A percentile compares a stretch with the other conserved stretches of the same genome.
These are phyloP conservation scores for Buxus sempervirens DNA, from an alignment of 164 flowering plant genomes.

Conservation along the genomic window DNA sequence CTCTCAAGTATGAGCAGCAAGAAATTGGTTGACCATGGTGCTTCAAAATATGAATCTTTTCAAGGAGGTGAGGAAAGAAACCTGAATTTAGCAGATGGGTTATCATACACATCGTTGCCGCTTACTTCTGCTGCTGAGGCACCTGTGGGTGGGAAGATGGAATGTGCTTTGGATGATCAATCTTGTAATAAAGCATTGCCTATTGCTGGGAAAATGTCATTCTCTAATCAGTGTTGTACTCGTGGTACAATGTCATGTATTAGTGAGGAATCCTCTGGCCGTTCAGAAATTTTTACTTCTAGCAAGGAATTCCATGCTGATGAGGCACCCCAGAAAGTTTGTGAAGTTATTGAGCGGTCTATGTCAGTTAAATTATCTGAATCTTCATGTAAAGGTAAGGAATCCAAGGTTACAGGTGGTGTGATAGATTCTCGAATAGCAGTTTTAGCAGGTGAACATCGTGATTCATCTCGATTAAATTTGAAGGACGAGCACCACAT, in stretches of 20 bases:
- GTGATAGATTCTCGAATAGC: background rate
- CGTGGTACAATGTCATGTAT: background rate
- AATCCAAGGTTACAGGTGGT: conserved; percentile 8
- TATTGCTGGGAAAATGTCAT: conserved; percentile 3
- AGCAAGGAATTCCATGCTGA: background rate
- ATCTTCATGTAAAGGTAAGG: conserved; percentile 17
- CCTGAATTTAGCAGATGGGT: conserved; percentile 15
- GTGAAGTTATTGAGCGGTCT: conserved; percentile 12
- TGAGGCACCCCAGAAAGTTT: conserved; percentile 15
- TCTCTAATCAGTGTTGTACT: conserved; percentile 4
- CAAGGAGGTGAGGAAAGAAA: conserved; percentile 10
- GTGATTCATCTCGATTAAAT: conserved; percentile 14
- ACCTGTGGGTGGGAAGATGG: background rate
- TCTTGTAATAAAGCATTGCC: background rate
- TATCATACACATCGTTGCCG: conserved; percentile 7
- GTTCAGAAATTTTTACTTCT: conserved; percentile 7
- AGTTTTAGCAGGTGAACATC: conserved; percentile 15
- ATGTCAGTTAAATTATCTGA: conserved; percentile 11
- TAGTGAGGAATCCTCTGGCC: conserved; percentile 2
- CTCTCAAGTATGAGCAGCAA: background rate
- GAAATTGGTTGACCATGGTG: conserved; percentile 15
- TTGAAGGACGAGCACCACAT: conserved; percentile 7
- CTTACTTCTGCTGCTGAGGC: background rate
- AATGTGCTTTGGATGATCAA: background rate
- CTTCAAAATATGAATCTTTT: conserved; percentile 39